These are phyloP conservation scores for Heliosperma pusillum DNA, from an alignment of 148 eudicot species.

Conservation along the genomic window DNA sequence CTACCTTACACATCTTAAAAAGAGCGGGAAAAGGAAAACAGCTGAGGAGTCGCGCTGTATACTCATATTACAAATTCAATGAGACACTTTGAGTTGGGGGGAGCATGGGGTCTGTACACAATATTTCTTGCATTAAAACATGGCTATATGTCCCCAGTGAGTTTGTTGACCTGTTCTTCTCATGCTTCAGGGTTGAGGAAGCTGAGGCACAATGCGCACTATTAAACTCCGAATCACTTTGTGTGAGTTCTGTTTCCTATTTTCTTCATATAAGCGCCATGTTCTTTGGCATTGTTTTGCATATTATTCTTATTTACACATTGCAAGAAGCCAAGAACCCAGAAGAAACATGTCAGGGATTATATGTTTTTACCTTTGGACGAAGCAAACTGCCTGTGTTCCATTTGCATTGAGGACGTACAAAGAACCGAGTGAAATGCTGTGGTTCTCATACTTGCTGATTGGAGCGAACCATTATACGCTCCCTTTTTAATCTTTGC, in stretches of 20 bases:
- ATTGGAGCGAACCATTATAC: not conserved
- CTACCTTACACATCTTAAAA: not conserved
- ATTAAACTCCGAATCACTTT: slow-evolving; percentile 68
- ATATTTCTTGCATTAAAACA: not conserved
- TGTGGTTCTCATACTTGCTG: not conserved
- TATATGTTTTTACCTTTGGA: not conserved
- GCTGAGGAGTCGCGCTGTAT: not conserved
- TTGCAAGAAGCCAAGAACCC: not conserved
- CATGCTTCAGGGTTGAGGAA: slow-evolving; percentile 72
- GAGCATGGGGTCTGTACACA: not conserved
- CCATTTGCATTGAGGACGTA: not conserved
- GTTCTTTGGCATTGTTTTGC: no score
- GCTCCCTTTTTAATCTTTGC: not conserved
- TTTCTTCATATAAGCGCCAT: not conserved
- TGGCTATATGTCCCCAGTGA: not conserved
- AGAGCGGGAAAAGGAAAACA: not conserved
- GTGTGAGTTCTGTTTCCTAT: slow-evolving; percentile 51
- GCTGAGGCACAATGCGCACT: slow-evolving; percentile 97
- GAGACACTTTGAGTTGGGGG: not conserved
- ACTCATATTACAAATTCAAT: no score
- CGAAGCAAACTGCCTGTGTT: not conserved
- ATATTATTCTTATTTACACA: not conserved
- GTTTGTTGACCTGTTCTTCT: slow-evolving; percentile 14
- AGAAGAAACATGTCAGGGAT: not conserved
- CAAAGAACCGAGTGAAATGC: not conserved